Conservation (phyloP, 768 basidiomycete species). For the Agrocybe praecox region DNA sequence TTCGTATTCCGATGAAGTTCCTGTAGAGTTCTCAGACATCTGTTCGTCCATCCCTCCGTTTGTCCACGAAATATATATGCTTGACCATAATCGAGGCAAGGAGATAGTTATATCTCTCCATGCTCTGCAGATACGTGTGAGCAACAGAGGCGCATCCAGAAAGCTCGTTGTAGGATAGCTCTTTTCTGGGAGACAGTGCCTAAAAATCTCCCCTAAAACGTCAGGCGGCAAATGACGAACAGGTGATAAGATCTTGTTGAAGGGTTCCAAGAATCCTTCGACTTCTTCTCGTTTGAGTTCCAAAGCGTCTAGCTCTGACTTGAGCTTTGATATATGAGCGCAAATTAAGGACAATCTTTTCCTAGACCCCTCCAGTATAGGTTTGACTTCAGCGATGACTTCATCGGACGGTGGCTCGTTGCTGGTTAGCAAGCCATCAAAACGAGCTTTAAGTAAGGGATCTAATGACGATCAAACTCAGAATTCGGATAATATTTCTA, state of each 20-base stretch:
- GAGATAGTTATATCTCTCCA: background rate
- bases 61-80: background rate
- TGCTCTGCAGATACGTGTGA: background rate
- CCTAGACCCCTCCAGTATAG: background rate
- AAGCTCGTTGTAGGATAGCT: background rate
- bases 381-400: background rate
- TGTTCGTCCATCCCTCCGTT: background rate
- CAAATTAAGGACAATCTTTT: background rate
- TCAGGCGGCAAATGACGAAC: constrained; percentile 14
- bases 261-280: background rate
- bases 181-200: background rate
- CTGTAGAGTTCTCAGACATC: background rate
- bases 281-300: background rate
- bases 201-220: constrained; percentile 15
- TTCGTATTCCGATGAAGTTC: background rate
- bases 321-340: background rate
- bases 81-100: background rate
- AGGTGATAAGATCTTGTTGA: constrained; percentile 12
- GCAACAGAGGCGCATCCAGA: background rate
- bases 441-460: background rate
- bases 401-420: constrained; percentile 9
- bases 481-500: too few relatives aligned
- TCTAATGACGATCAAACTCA: background rate
- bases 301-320: background rate
- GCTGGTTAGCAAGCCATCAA: background rate